These are phyloP conservation scores for Puccinia hordei DNA, from an alignment of 1,284 basidiomycete species.

Conservation along the genomic window DNA sequence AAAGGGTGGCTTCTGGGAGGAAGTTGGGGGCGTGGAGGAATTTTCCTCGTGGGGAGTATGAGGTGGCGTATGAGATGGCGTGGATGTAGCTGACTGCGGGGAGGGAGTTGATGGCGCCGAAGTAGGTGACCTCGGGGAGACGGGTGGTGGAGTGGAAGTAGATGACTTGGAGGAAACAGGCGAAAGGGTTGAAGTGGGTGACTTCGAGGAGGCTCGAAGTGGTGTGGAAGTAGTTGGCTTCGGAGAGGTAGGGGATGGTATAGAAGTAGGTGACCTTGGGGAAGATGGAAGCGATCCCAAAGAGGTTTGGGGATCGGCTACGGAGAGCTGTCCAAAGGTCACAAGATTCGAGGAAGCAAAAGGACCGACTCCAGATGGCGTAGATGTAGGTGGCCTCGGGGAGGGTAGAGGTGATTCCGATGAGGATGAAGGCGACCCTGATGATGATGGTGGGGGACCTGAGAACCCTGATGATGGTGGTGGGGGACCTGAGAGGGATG, in stretches of 20 bases:
- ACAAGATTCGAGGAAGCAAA: background rate
- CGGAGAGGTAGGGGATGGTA: background rate
- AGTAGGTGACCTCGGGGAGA: background rate
- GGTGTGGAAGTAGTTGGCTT: background rate
- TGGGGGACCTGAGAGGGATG: too few species aligned
- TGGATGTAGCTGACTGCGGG: background rate
- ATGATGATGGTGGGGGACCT: background rate
- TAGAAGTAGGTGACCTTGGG: background rate
- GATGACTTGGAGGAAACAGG: background rate
- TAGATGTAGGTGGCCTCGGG: background rate
- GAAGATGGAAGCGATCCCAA: too few species aligned
- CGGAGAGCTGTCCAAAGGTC: too few species aligned
- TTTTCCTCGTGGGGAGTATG: too few species aligned
- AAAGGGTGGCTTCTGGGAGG: conserved; percentile 34
- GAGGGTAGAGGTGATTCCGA: background rate
- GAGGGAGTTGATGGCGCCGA: background rate
- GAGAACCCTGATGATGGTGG: background rate
- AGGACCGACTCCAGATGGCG: background rate
- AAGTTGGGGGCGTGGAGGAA: background rate
- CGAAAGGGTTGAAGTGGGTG: background rate
- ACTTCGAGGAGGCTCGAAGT: background rate
- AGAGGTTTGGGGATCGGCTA: too few species aligned
- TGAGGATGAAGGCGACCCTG: background rate
- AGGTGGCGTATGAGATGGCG: background rate
- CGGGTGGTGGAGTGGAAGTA: background rate